Evolutionary conservation across 2,329 filamentous ascomycete genomes (phyloP), one percentile per base, ranked within the genome.

Genomic region (Fusarium decemcellulare): DNA sequence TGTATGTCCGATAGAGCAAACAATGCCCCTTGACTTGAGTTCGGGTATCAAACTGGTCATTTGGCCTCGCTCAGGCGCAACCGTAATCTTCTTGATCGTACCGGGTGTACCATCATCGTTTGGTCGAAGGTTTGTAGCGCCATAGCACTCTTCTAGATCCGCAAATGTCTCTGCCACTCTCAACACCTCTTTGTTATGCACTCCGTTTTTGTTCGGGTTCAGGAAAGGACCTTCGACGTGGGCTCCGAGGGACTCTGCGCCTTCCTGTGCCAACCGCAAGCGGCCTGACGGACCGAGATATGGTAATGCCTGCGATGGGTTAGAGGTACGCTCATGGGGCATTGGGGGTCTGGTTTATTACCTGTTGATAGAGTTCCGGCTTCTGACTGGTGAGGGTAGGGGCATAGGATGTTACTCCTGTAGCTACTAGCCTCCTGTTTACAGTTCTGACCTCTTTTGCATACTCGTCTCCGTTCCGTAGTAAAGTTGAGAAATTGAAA

Each of bases 181-280:
- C 44, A 97, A 85, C 14, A 96, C 92, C 59, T 91, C 87, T 16
- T 86, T 82, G 75, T 92, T 93, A 84, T 97, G 95, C 39, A 97
- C 91, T 53, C 95, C 95, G 75, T 97, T 97, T 78, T 95, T 95
- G 48, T 89, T 88, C 0, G 92, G 91, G 74, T 85, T 93, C 58
- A 98, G 85, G 81, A 98, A 98, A 0, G 95, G 95, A 0, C 95
- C 95, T 84, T 98, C 95, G 77, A 93, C 92, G 76, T 98, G 95
- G 4, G 94, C 94, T 32, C 95, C 95, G 14, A 98, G 87, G 0
- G 93, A 96, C 81, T 97, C 94, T 50, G 93, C 90, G 47, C 95
- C 95, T 67, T 93, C 88, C 42, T 84, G 79, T 36, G 93, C 83
- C 53, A 86, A 79, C 67, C 92, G 88, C 14, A 79, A 74, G 61